Base-by-base conservation (phyloP, 805 yeast species). In the Ogataea populi-albae region DNA sequence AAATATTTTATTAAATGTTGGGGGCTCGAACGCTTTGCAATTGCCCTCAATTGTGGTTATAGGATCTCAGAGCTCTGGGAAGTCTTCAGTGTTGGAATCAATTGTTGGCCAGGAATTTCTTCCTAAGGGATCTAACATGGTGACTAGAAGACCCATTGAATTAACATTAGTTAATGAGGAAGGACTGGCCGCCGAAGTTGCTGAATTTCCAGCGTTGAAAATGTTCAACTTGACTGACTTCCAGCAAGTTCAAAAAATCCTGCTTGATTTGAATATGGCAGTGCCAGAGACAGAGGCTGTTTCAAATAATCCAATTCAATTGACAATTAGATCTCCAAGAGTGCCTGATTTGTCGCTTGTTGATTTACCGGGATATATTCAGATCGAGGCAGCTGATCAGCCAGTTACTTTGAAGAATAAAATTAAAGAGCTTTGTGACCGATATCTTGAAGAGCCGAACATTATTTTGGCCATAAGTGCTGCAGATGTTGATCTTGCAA, bases 61-160 rank as follows among this genome's bases (percentile, higher is more conserved):
- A 43, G 99, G 99, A 0, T 91, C 98, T 1, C 99, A 93, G 65
- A 85, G 95, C 6, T 86, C 96, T 27, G 99, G 99, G 29, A 93
- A 93, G 60, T 87, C 97, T 0, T 91, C 98, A 1, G 98, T 93
- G 1, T 70, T 93, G 31, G 98, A 93, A 59, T 77, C 96, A 5
- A 85, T 93, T 39, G 99, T 93, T 4, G 99, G 99, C n/a, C 95
- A 86, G 50, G 97, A 93, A 57, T 93, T 93, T 49, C 66, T 93
- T 39, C 99, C 99, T 23, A 93, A 93, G 61, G 99, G 99, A 21
- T 77, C 86, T 26, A 93, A 94, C 57, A 94, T 93, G 98, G 98
- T 94, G 22, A 93, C 99, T 0, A 77, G 98, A 59, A 75, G 98
- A 50, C 99, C 99, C 2, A 91, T 93, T 30, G 99, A 93, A 64